Evolutionary conservation across 1,284 basidiomycete species (phyloP), one percentile per base, ranked within the genome.

Genomic region (Ganoderma leucocontextum): DNA sequence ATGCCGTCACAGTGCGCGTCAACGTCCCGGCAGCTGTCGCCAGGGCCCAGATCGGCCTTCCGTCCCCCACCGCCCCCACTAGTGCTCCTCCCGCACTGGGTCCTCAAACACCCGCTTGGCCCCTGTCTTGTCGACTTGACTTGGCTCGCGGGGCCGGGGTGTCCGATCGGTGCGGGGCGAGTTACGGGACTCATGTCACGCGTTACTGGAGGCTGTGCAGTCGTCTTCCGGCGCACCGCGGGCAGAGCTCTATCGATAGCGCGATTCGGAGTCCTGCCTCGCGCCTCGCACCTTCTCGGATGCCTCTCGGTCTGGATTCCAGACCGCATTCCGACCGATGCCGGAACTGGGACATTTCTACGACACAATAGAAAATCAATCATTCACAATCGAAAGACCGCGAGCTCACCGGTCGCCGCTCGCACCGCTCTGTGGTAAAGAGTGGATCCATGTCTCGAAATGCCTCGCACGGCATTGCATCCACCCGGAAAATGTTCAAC

Each of bases 1-100:
- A 64, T 68, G 70, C 66, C 71, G 71, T 72, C 71, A 72, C 69
- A 17, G 58, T 42, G 33, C n/a, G n/a, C 68, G 71, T 67, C 71
- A 63, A 29, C 29, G 47, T 15, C 52, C 52, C 52, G 29, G 44
- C 63, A 67, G 42, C 62, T 59, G 64, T 63, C 66, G 64, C 66
- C 65, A 62, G 41, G 63, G 64, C 60, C 65, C 60, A 61, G 60
- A 61, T 55, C 52, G 39, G 65, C 33, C 52, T 62, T 60, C 60
- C 52, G 65, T 39, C 41, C 15, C 52, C 49, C 60, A 17, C 47
- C 13, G 22, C 22, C 38, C 33, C 39, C 6, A n/a, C 38, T 10
- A n/a, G n/a, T n/a, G 29, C 19, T 12, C 60, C 19, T 15, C 38
- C 8, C n/a, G 17, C 39, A 8, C 47, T 61, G 25, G 41, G n/a